phyloP scores from a whole-genome alignment of 768 basidiomycete genomes.

The Saitozyma sp. region DNA sequence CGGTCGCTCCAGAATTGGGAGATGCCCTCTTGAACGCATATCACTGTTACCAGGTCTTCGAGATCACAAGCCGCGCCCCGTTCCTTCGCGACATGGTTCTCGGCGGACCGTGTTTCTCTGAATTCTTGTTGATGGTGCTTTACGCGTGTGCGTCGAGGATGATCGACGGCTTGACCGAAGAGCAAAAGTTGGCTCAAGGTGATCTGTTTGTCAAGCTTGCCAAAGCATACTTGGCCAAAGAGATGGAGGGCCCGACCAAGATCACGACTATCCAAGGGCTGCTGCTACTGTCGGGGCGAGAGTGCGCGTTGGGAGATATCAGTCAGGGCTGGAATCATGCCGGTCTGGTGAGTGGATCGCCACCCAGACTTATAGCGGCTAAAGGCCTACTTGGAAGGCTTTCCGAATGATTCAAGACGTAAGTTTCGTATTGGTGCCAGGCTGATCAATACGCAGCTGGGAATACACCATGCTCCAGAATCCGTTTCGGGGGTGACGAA shows the following conservation, averaged over 20 bases:
- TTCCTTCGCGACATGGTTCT: conserved; percentile 21
- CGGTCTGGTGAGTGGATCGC: too few species aligned
- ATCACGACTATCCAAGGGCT: conserved; percentile 9
- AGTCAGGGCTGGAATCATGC: too few species aligned
- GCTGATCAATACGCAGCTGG: conserved; percentile 10
- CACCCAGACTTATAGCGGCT: not conserved
- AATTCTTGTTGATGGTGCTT: conserved; percentile 18
- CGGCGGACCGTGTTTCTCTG: conserved; percentile 15
- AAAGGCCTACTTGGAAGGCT: not conserved
- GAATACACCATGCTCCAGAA: conserved; percentile 15
- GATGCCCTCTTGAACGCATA: conserved; percentile 12
- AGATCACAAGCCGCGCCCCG: conserved; percentile 6
- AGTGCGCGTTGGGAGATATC: too few species aligned
- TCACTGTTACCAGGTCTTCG: conserved; percentile 14
- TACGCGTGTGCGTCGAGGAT: conserved; percentile 19
- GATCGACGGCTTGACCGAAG: conserved; percentile 16
- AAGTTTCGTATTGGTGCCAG: not conserved
- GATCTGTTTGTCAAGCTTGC: conserved; percentile 20
- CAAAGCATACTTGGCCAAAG: conserved; percentile 14
- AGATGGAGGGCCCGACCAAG: conserved; percentile 16
- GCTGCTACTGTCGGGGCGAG: conserved; percentile 1
- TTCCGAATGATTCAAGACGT: conserved; percentile 25
- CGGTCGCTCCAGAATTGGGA: conserved; percentile 19
- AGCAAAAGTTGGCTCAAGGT: conserved; percentile 11
- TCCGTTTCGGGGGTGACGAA: conserved; percentile 9